Evolutionary conservation across 1,284 basidiomycete species (phyloP), one percentile per base, ranked within the genome.

Genomic region (Papiliotrema nemorosa): DNA sequence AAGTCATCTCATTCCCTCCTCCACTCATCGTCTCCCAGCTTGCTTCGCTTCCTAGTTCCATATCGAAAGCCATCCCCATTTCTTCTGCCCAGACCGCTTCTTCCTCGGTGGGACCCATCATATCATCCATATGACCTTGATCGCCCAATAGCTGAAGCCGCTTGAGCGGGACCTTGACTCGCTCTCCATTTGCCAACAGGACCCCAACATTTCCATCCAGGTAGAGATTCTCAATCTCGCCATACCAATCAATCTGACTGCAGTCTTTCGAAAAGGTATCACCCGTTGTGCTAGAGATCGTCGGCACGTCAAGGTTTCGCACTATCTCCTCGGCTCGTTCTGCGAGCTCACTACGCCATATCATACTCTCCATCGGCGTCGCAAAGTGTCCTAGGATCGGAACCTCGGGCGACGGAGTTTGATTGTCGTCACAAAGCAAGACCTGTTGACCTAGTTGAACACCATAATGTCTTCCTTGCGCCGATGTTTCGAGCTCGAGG

Each of bases 361-460:
- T 35, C 40, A 52, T 42, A 45, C 54, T 44, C 39, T 61, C 59
- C 33, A 65, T 52, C 7, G 55, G 55, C 29, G 64, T 51, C 38
- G 64, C 58, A 41, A 58, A 52, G 39, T 62, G 59, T 7, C 72
- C 72, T 1, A 74, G 57, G 2, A 56, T 33, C 3, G 69, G 67
- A 0, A 74, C 69, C 31, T 66, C 61, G 5, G 72, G 72, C 1
- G 54, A 35, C 0, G 54, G 38, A 5, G 62, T 53, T 13, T 56
- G 64, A 43, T 72, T 73, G 48, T 68, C 52, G 1, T 52, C 41
- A 35, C 67, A 66, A 49, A 92, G 78, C 58, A 97, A 84, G 16
- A 96, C 89, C 53, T 84, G 82, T 63, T 93, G 88, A 12, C 90
- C 88, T 21, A 87, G 80, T 42, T 84, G 81, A 24, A 93, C 84